Evolutionary conservation across 2,329 filamentous ascomycete species (phyloP).

Genomic region (Simplicillium sp.): DNA sequence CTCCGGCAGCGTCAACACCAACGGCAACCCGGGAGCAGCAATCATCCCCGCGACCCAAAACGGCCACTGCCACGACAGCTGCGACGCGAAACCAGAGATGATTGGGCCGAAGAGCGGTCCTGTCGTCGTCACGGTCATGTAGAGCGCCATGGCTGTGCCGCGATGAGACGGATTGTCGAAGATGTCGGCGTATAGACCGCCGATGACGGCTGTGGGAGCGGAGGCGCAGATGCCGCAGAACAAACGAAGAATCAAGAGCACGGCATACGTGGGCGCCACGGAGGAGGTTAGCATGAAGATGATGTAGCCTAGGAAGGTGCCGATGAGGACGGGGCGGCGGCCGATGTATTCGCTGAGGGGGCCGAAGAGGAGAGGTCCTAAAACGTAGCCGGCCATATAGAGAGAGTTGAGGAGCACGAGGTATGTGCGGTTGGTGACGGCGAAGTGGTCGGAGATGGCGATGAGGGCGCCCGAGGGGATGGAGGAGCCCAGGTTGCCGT

Average conservation of each 20-base stretch:
- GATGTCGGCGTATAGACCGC: constrained; percentile 22
- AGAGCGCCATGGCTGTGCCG: constrained; percentile 21
- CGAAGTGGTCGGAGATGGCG: constrained; percentile 19
- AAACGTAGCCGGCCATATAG: constrained; percentile 24
- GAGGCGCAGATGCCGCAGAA: constrained; percentile 22
- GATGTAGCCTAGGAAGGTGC: constrained; percentile 22
- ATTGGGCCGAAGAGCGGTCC: constrained; percentile 37
- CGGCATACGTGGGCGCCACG: constrained; percentile 30
- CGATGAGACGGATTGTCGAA: constrained; percentile 19
- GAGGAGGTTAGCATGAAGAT: constrained; percentile 24
- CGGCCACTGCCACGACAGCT: constrained; percentile 29
- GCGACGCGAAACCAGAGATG: constrained; percentile 39
- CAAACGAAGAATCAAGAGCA: constrained; percentile 30
- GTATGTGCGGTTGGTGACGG: constrained; percentile 14
- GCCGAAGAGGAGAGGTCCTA: constrained; percentile 22
- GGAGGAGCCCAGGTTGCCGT: constrained; percentile 24
- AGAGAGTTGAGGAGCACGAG: constrained; percentile 24
- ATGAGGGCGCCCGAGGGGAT: constrained; percentile 26
- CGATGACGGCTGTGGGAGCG: constrained; percentile 22
- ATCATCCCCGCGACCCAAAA: constrained; percentile 28
- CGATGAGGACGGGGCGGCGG: constrained; percentile 20
- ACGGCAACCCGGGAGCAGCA: constrained; percentile 16
- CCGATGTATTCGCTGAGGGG: constrained; percentile 25
- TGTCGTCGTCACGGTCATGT: constrained; percentile 23
- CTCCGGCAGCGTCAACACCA: constrained; percentile 29